phyloP scores from a whole-genome alignment of 2,329 filamentous ascomycete genomes.

The Alternaria hordeiaustralica region DNA sequence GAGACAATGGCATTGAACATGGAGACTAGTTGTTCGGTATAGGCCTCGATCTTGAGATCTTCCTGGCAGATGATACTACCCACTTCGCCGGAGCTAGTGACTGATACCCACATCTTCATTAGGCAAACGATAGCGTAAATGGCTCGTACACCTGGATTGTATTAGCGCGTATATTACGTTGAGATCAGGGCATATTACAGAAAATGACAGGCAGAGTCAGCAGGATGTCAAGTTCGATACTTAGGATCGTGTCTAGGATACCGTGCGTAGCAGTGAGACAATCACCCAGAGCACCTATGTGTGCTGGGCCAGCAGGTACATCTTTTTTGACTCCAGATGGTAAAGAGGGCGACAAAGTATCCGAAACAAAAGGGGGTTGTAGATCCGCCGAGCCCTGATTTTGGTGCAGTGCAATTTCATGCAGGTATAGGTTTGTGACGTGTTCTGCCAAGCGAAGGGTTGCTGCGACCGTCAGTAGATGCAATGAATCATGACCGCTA shows the following conservation, averaged over 20 bases:
- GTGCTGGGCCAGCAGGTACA: slow-evolving; percentile 52
- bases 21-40: slow-evolving; percentile 54
- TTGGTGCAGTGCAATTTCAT: slow-evolving; percentile 59
- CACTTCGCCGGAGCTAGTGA: slow-evolving; percentile 57
- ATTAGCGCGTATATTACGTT: slow-evolving; percentile 21
- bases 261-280: slow-evolving; percentile 56
- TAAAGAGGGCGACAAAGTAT: slow-evolving; percentile 48
- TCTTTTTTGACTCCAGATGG: slow-evolving; percentile 48
- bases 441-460: slow-evolving; percentile 54
- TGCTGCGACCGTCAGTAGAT: slow-evolving; percentile 30
- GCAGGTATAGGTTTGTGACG: slow-evolving; percentile 57
- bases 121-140: slow-evolving; percentile 65
- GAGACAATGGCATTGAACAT: slow-evolving; percentile 54
- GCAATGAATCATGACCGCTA: neutral
- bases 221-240: slow-evolving; percentile 54
- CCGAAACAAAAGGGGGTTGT: slow-evolving; percentile 53
- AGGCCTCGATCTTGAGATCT: slow-evolving; percentile 55
- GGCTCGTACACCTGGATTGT: slow-evolving; percentile 55
- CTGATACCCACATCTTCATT: slow-evolving; percentile 66
- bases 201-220: slow-evolving; percentile 55
- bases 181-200: slow-evolving; percentile 33
- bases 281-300: slow-evolving; percentile 56
- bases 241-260: slow-evolving; percentile 57
- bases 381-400: slow-evolving; percentile 53
- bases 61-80: slow-evolving; percentile 57